These are phyloP conservation scores for Rusavskia elegans DNA, from an alignment of 495 filamentous ascomycete genomes.

Conservation along the genomic window DNA sequence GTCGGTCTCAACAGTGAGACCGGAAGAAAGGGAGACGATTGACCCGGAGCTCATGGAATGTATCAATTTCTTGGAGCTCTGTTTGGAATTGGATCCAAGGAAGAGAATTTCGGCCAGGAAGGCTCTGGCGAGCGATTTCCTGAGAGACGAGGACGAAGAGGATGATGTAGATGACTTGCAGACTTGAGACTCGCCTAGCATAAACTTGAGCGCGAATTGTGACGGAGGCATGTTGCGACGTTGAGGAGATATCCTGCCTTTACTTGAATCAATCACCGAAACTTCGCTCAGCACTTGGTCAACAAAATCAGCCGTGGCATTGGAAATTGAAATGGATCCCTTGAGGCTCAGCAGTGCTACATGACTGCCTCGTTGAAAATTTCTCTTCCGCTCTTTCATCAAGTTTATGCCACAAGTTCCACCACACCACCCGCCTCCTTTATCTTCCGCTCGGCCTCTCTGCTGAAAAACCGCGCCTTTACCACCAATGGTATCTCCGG, in stretches of 20 bases:
- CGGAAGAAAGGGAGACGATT: slow-evolving; percentile 26
- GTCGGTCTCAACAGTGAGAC: slow-evolving; percentile 50
- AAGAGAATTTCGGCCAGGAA: slow-evolving; percentile 57
- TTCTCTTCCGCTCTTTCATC: not conserved
- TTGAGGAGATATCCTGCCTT: too few species aligned
- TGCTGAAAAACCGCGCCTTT: slow-evolving; percentile 74
- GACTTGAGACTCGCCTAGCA: not conserved
- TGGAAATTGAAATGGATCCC: not conserved
- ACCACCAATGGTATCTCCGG: slow-evolving; percentile 76
- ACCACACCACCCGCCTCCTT: slow-evolving; percentile 82
- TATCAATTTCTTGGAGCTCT: slow-evolving; percentile 47
- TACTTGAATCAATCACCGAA: too few species aligned
- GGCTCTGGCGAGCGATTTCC: slow-evolving; percentile 30
- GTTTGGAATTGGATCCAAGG: slow-evolving; percentile 55
- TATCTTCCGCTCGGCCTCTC: slow-evolving; percentile 87
- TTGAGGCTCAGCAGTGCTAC: too few species aligned
- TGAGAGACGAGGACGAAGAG: slow-evolving; percentile 14
- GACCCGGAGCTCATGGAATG: slow-evolving; percentile 46
- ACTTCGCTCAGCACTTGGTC: too few species aligned
- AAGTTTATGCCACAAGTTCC: slow-evolving; percentile 73
- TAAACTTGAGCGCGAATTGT: too few species aligned
- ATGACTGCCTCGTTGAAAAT: too few species aligned
- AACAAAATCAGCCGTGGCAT: too few species aligned
- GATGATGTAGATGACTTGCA: slow-evolving; percentile 34
- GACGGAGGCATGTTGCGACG: too few species aligned